These are phyloP conservation scores for Globisporangium barbulae DNA, from an alignment of 352 stramenopile species.

Conservation along the genomic window DNA sequence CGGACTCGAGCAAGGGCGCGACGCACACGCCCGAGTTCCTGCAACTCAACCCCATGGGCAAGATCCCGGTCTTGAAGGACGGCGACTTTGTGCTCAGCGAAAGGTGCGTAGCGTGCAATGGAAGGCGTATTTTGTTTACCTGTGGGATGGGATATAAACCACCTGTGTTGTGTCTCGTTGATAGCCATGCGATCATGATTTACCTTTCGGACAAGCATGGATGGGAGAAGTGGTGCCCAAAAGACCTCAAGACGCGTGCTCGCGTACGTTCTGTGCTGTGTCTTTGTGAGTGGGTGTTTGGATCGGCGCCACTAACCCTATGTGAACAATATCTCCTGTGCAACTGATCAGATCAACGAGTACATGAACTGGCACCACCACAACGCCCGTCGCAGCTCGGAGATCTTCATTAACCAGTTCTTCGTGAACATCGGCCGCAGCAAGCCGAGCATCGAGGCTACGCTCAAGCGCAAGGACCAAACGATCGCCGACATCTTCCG, in stretches of 20 bases:
- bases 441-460: slow-evolving; percentile 40
- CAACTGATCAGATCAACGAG: slow-evolving; percentile 52
- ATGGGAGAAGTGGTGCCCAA: slow-evolving; percentile 58
- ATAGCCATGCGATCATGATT: slow-evolving; percentile 71
- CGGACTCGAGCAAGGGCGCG: slow-evolving; percentile 49
- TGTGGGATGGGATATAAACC: neutral
- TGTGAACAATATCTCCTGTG: neutral
- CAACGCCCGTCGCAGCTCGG: slow-evolving; percentile 53
- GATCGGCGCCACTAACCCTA: neutral
- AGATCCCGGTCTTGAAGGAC: slow-evolving; percentile 68
- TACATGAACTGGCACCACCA: slow-evolving; percentile 82
- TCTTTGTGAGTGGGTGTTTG: neutral
- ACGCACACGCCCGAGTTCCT: slow-evolving; percentile 47
- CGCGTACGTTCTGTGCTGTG: slow-evolving; percentile 26
- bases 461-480: slow-evolving; percentile 50
- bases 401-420: slow-evolving; percentile 67
- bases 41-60: slow-evolving; percentile 55
- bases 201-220: slow-evolving; percentile 70
- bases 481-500: slow-evolving; percentile 50
- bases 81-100: slow-evolving; percentile 64
- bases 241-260: slow-evolving; percentile 57
- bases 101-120: slow-evolving; percentile 27
- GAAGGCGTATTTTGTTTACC: neutral
- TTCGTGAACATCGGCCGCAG: slow-evolving; percentile 51
- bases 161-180: neutral